Evolutionary conservation across 2,329 filamentous ascomycete species (phyloP).

Genomic region (Penicillium sp.): DNA sequence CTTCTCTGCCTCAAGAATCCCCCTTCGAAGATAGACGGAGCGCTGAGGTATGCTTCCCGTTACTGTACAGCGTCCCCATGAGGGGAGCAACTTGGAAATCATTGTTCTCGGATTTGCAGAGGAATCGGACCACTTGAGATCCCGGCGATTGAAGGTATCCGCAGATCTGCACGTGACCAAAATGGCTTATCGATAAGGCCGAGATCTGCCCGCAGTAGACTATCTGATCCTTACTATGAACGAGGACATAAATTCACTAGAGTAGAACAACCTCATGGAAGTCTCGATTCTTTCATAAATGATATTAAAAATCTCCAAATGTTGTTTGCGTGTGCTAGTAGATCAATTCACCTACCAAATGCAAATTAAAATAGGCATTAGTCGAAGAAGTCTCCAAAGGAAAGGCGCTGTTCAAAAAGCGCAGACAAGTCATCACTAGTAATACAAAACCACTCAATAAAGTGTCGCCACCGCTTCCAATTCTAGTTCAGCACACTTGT

Average conservation of each 20-base stretch:
- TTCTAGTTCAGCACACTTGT: conserved; percentile 30
- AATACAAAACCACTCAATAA: conserved; percentile 8
- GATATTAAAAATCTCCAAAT: not conserved
- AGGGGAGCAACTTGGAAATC: conserved; percentile 32
- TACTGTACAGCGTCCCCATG: conserved; percentile 27
- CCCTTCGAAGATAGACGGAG: conserved; percentile 17
- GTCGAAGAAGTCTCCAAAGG: not conserved
- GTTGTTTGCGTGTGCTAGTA: not conserved
- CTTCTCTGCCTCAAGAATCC: conserved; percentile 26
- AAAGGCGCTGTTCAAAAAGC: not conserved
- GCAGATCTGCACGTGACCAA: conserved; percentile 18
- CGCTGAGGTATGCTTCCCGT: conserved; percentile 14
- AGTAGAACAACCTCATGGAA: not conserved
- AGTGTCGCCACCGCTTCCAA: not conserved
- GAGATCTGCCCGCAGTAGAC: not conserved
- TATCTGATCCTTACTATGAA: not conserved
- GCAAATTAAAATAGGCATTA: not conserved
- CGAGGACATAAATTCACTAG: not conserved
- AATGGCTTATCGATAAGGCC: conserved; percentile 22
- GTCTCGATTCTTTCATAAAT: not conserved
- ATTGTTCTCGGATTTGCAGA: conserved; percentile 25
- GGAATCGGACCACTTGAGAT: conserved; percentile 19
- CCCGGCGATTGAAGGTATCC: conserved; percentile 10
- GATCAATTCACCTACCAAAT: not conserved
- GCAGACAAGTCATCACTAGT: conserved; percentile 4